Percentiles rank a stretch among this genome's conserved stretches.
Evolutionary conservation across 2,329 filamentous ascomycete species (phyloP).

Genomic region (Cercospora sojina): DNA sequence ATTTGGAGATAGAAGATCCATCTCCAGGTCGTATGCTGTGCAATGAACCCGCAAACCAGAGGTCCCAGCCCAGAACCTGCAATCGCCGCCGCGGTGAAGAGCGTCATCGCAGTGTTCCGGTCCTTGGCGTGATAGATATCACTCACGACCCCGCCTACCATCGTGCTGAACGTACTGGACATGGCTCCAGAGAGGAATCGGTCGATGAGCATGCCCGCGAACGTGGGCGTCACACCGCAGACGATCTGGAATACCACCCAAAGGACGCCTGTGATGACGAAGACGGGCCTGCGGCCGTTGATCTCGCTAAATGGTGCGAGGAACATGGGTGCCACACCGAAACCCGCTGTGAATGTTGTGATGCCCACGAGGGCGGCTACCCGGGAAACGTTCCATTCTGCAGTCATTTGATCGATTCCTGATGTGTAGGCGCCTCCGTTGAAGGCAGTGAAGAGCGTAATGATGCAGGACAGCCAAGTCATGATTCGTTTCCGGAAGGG

Average conservation of each 20-base stretch:
- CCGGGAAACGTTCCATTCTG: slow-evolving; percentile 63
- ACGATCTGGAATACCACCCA: slow-evolving; percentile 71
- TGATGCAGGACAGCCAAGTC: slow-evolving; percentile 71
- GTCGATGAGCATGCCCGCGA: slow-evolving; percentile 71
- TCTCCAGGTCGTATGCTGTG: slow-evolving; percentile 67
- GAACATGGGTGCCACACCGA: slow-evolving; percentile 80
- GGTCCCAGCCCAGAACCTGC: slow-evolving; percentile 79
- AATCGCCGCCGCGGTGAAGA: slow-evolving; percentile 78
- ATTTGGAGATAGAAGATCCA: slow-evolving; percentile 89
- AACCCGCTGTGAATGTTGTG: slow-evolving; percentile 78
- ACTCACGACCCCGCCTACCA: slow-evolving; percentile 87
- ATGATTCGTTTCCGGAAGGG: slow-evolving; percentile 66
- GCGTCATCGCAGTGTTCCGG: slow-evolving; percentile 83
- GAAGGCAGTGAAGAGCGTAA: slow-evolving; percentile 72
- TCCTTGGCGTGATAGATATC: slow-evolving; percentile 78
- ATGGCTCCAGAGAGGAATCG: slow-evolving; percentile 78
- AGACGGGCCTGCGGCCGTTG: slow-evolving; percentile 81
- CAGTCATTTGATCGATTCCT: slow-evolving; percentile 62
- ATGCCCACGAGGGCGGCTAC: slow-evolving; percentile 72
- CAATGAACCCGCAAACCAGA: slow-evolving; percentile 67
- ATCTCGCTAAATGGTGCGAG: slow-evolving; percentile 80
- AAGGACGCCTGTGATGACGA: slow-evolving; percentile 69
- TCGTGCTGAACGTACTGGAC: slow-evolving; percentile 76
- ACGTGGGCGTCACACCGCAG: slow-evolving; percentile 68
- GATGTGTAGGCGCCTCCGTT: slow-evolving; percentile 78